phyloP scores from a whole-genome alignment of 768 basidiomycete genomes.

The Phaeotremella skinneri region DNA sequence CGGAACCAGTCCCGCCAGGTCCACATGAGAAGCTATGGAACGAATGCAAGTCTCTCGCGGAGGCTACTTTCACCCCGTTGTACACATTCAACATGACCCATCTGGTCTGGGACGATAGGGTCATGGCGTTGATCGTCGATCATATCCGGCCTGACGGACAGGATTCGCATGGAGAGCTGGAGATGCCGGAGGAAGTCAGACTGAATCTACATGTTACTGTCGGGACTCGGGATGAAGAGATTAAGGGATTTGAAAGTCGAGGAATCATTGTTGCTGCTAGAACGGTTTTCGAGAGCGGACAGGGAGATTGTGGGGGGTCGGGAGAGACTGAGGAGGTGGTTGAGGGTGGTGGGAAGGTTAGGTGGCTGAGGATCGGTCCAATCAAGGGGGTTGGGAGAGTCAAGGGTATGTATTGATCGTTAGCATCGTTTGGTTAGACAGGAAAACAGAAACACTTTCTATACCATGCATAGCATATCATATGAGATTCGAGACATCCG shows the following conservation, averaged over 20 bases:
- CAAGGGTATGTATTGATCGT: slow-evolving; percentile 43
- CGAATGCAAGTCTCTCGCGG: slow-evolving; percentile 57
- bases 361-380: slow-evolving; percentile 27
- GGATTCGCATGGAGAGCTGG: slow-evolving; percentile 35
- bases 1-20: slow-evolving; percentile 6
- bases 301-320: slow-evolving; percentile 31
- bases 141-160: slow-evolving; percentile 55
- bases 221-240: slow-evolving; percentile 61
- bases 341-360: slow-evolving; percentile 30
- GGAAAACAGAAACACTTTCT: too few relatives aligned
- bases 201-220: slow-evolving; percentile 78
- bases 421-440: too few relatives aligned
- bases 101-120: slow-evolving; percentile 70
- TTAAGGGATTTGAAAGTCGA: slow-evolving; percentile 69
- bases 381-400: slow-evolving; percentile 41
- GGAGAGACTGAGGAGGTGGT: slow-evolving; percentile 31
- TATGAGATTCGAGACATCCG: too few relatives aligned
- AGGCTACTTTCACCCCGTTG: slow-evolving; percentile 54
- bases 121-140: slow-evolving; percentile 77
- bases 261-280: slow-evolving; percentile 26
- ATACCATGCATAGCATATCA: too few relatives aligned
- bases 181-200: slow-evolving; percentile 57
- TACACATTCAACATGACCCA: slow-evolving; percentile 63
- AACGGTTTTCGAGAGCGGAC: slow-evolving; percentile 54
- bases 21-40: slow-evolving; percentile 57